Conservation (phyloP, 2,329 filamentous ascomycete species). For the Cordyceps cateniannulata region DNA sequence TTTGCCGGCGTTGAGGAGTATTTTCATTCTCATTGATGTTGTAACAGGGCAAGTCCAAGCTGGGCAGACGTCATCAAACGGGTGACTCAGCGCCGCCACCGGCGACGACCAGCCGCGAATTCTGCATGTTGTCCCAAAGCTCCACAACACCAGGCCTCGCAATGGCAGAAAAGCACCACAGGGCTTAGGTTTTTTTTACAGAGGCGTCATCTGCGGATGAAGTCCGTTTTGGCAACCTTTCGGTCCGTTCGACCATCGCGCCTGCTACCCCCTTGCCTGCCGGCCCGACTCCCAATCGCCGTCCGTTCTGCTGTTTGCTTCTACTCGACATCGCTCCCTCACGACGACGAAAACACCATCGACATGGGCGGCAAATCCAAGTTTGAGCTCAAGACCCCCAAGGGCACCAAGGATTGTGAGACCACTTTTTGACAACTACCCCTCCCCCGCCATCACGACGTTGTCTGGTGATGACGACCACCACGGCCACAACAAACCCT, state of each 20-base stretch:
- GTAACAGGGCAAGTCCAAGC: neutral
- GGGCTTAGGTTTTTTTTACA: constrained; percentile 11
- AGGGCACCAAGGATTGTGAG: constrained; percentile 80
- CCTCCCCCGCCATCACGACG: neutral
- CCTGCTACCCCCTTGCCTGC: constrained; percentile 7
- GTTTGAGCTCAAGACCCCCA: constrained; percentile 78
- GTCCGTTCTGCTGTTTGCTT: neutral
- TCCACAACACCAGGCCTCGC: constrained; percentile 12
- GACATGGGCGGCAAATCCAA: constrained; percentile 38
- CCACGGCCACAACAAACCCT: neutral
- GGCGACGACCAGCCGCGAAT: neutral
- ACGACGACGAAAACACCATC: constrained; percentile 9
- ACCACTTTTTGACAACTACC: neutral
- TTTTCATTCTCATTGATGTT: neutral
- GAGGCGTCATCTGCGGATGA: constrained; percentile 12
- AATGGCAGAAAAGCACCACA: constrained; percentile 10
- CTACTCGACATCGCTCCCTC: constrained; percentile 1
- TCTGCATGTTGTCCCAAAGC: constrained; percentile 11
- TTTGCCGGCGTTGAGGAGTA: neutral
- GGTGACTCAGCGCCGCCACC: constrained; percentile 9
- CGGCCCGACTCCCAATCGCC: neutral
- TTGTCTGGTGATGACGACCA: neutral
- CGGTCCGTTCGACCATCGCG: constrained; percentile 13
- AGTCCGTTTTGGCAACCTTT: constrained; percentile 11
- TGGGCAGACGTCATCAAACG: neutral